Base-by-base conservation (phyloP, 306 rosid species). In the Inga laurina region DNA sequence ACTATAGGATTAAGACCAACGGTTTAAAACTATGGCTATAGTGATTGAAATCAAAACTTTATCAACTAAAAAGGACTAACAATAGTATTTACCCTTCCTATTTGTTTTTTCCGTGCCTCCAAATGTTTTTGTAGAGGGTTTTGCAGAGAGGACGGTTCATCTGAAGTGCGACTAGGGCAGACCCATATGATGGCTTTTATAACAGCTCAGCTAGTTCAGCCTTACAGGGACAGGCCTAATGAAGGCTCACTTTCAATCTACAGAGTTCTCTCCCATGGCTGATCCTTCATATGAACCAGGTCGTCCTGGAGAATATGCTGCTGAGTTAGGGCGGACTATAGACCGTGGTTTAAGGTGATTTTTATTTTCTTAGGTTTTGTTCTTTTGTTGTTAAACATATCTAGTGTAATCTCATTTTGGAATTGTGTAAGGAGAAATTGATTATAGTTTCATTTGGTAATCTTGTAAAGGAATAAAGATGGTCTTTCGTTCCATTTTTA, bases 201-300 rank as follows among this genome's bases (percentile, higher is more conserved):
- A 75, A 87, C 91, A 7, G 93, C 90, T 24, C 94, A 95, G 62
- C 86, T 95, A n/a, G 82, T 87, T 54, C 91, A 87, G 67, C 99
- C 99, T n/a, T 95, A 95, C 73, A 81, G 83, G 24, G 99, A 93
- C 76, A 88, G 98, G 65, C 93, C 97, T 74, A 93, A 93, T 62
- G 99, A 95, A 78, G 99, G 99, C 62, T 46, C 91, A 2, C 97
- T 95, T 72, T 86, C 98, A n/a, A 83, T 95, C 76, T 95, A 79
- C 91, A 91, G 97, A 95, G 85, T 93, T 95, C 81, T 93, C 99
- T 54, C 97, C 96, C 22, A 95, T 93, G 99, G 99, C 97, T 13
- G 99, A 95, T 59, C 98, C 98, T 68, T 92, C 97, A 48, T 95
- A 90, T 73, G 98, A 95, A 82, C 89, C 94, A 0, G 97, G 97